Percentiles rank a stretch among this genome's conserved stretches.
These are phyloP conservation scores for Mycena crocata DNA, from an alignment of 768 basidiomycete genomes.

Conservation along the genomic window DNA sequence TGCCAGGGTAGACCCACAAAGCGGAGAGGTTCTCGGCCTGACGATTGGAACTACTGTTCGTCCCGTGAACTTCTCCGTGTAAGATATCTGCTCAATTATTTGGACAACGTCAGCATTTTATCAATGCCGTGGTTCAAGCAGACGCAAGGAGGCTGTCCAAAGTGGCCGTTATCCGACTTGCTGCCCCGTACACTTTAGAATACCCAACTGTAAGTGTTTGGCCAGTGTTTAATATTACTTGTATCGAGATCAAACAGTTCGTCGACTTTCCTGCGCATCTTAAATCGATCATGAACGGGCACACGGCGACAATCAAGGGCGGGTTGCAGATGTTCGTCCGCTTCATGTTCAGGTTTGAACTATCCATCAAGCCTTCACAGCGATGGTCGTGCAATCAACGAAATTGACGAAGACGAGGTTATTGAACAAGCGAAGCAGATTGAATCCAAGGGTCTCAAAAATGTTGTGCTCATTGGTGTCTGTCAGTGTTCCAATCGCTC, in stretches of 20 bases:
- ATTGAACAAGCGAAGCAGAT: conserved; percentile 54
- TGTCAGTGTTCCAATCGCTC: conserved; percentile 35
- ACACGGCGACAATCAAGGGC: conserved; percentile 50
- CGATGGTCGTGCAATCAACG: conserved; percentile 46
- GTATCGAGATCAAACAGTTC: conserved; percentile 45
- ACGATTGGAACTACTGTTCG: conserved; percentile 72
- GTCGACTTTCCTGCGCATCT: conserved; percentile 48
- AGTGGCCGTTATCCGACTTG: conserved; percentile 74
- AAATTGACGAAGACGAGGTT: conserved; percentile 57
- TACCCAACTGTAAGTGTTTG: conserved; percentile 61
- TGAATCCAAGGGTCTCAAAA: conserved; percentile 41
- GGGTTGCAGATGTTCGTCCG: conserved; percentile 59
- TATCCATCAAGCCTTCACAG: conserved; percentile 25
- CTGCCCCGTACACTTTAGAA: conserved; percentile 68
- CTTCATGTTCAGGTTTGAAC: no score
- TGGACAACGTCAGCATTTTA: conserved; percentile 56
- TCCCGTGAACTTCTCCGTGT: background rate
- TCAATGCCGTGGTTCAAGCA: conserved; percentile 71
- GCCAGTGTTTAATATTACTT: conserved; percentile 41
- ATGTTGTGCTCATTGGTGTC: conserved; percentile 46
- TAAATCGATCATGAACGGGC: conserved; percentile 43
- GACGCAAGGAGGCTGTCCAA: conserved; percentile 63
- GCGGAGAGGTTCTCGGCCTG: conserved; percentile 57
- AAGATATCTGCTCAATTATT: background rate
- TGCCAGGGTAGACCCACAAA: conserved; percentile 45